Evolutionary conservation across 2,329 filamentous ascomycete genomes (phyloP), one percentile per base, ranked within the genome.

Genomic region (Verticillium klebahnii): DNA sequence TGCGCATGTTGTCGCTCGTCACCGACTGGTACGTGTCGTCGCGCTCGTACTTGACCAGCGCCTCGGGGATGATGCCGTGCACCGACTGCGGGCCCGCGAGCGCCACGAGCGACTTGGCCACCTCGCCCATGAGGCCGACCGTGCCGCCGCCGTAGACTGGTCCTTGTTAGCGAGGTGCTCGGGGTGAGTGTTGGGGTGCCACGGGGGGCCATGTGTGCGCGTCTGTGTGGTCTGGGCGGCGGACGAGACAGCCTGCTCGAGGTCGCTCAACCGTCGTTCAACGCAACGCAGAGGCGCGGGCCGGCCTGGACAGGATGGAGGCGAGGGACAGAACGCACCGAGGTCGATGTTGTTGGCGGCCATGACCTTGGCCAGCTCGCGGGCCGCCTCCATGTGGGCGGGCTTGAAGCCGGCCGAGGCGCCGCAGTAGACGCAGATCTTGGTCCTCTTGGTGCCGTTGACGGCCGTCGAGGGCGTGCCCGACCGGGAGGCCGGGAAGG

Each of bases 371-470:
- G 89, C 94, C 15, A 98, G 87, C 34, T 85, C 78, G 45, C 89
- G 89, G 2, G 95, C 95, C 8, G 92, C 88, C 73, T 88, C 87
- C 70, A 96, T 77, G 75, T 97, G 92, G 5, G 82, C 83, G 15
- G 91, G 88, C 65, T 86, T 89, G 59, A 82, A 87, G 58, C 95
- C 95, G 17, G 84, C 75, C 9, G 86, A 89, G 59, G 95, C 87
- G 72, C 94, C 95, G 80, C 95, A 98, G 84, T 97, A 98, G 68
- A 98, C 94, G 75, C 92, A 96, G 73, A 97, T 89, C 66, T 91
- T 91, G 63, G 89, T 78, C 64, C 34, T 69, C 69, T 64, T 73
- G 60, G 71, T 61, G 57, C 63, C 61, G 40, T 68, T 67, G 58
- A 69, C 69, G 19, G 61, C 59, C 31, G 56, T 31, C 57, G 64